Evolutionary conservation across 2,329 filamentous ascomycete species (phyloP), one percentile per base, ranked within the genome.

Genomic region (Nannizzia gypsea): DNA sequence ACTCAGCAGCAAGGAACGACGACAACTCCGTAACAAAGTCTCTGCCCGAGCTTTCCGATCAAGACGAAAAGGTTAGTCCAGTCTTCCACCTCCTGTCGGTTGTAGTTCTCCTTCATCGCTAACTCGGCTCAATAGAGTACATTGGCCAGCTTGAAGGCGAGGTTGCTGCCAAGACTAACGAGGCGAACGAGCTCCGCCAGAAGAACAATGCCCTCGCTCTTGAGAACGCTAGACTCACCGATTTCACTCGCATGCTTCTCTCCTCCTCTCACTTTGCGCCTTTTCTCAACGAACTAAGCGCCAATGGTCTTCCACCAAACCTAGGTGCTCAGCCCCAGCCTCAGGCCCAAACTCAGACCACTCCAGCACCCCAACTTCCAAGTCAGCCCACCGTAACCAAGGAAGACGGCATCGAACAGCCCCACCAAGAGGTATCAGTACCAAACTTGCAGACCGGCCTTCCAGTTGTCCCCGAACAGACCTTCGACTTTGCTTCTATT

Each of bases 21-120:
- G 93, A 66, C 93, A 97, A 75, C 82, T 99, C n/a, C 85, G 93
- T 64, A 99, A 99, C 82, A 99, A 99, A 77, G 93, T 99, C 3
- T 99, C 93, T 46, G 93, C 93, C 63, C 89, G 93, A 66, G 92
- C 92, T 57, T 99, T 99, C 84, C 88, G 93, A 60, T 96, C 91
- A n/a, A 82, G 93, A 68, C 87, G 93, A 81, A 99, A 99, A 81
- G 92, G 92, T 96, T 85, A 80, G 38, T 17, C 38, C 31, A 34
- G 13, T 42, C 38, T 42, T 42, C 38, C 2, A 11, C 3, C 38
- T 70, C 64, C 24, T 46, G 34, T 20, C 55, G 59, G 40, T 61
- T 59, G 48, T 54, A 8, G 34, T 38, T 20, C 17, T 13, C 11
- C 31, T 58, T 31, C 8, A 44, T 58, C 59, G 66, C 83, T 89